Evolutionary conservation across 345 rosid genomes (phyloP).

Genomic region (Balakata baccata): DNA sequence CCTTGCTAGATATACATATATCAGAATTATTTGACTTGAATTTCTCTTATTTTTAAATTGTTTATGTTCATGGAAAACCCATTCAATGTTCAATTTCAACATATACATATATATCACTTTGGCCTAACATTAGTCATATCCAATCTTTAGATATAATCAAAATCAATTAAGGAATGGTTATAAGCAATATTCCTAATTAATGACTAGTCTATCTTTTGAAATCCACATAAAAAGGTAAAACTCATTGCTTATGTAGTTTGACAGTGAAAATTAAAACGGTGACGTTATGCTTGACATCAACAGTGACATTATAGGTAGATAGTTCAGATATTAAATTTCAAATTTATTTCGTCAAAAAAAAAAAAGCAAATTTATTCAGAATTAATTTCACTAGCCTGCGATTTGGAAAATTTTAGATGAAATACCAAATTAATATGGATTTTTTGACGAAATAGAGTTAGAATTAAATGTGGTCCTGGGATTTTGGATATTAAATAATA

Average conservation of each 20-base stretch:
- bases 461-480: neutral
- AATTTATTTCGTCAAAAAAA: too few relatives aligned
- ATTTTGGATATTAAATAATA: neutral
- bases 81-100: constrained; percentile 1
- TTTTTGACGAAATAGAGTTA: neutral
- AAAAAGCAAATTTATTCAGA: neutral
- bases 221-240: neutral
- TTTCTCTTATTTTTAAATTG: neutral
- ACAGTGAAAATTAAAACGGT: neutral
- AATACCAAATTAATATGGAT: neutral
- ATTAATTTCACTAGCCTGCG: neutral
- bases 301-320: too few relatives aligned
- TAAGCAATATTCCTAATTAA: neutral
- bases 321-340: neutral
- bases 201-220: constrained; percentile 10
- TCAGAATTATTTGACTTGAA: constrained; percentile 6
- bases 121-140: constrained; percentile 3
- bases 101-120: neutral
- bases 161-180: too few relatives aligned
- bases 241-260: neutral
- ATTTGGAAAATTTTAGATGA: neutral
- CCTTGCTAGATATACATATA: too few relatives aligned
- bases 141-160: neutral
- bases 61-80: neutral
- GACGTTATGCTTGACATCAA: neutral